Conservation (phyloP, 129 eudicot species). For the Escallonia rubra region DNA sequence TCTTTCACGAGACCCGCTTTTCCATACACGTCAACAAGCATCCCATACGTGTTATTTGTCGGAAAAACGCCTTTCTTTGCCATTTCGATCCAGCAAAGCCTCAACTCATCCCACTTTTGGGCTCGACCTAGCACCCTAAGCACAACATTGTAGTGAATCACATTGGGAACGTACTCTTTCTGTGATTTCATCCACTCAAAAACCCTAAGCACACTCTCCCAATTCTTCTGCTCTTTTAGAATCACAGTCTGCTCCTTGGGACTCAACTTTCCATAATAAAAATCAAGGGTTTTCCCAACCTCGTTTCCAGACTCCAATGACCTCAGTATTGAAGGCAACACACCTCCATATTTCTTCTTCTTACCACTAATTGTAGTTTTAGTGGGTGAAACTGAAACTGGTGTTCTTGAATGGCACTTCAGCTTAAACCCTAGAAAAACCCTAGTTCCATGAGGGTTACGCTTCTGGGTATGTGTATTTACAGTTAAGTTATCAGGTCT, state of each 20-base stretch:
- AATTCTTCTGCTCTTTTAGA: constrained; percentile 65
- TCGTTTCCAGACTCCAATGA: constrained; percentile 48
- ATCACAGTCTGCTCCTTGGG: constrained; percentile 79
- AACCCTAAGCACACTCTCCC: constrained; percentile 70
- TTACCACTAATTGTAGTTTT: constrained; percentile 22
- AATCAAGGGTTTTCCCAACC: constrained; percentile 48
- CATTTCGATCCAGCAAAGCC: constrained; percentile 92
- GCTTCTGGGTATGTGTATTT: constrained; percentile 11
- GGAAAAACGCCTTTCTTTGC: constrained; percentile 62
- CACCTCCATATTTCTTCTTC: constrained; percentile 49
- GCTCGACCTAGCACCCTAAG: constrained; percentile 70
- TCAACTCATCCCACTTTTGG: constrained; percentile 76
- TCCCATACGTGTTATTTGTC: constrained; percentile 62
- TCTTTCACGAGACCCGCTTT: constrained; percentile 82
- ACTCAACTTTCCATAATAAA: constrained; percentile 48
- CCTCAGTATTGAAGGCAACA: constrained; percentile 46
- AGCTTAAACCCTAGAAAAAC: constrained; percentile 57
- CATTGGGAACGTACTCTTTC: constrained; percentile 66
- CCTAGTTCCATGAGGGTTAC: constrained; percentile 16
- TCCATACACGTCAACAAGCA: constrained; percentile 91
- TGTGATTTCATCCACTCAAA: constrained; percentile 86
- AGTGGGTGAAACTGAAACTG: constrained; percentile 22
- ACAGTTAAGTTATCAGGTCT: background rate
- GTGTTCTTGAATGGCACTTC: constrained; percentile 35
- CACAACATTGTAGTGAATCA: constrained; percentile 80